Conservation (phyloP, 805 yeast genomes). For the Lipomyces lipofer region DNA sequence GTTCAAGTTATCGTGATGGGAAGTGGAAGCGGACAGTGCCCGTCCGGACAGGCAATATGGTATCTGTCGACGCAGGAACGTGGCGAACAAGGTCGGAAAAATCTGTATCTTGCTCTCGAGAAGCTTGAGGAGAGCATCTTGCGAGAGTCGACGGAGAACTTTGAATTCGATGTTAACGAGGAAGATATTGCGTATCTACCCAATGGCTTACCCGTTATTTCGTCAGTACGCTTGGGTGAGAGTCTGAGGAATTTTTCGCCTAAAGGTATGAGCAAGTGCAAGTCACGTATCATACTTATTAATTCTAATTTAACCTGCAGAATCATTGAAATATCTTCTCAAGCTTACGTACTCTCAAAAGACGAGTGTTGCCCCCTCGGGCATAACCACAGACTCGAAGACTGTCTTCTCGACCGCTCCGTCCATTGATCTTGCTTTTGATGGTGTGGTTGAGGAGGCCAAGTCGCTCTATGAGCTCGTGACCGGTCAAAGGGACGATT, state of each 20-base stretch:
- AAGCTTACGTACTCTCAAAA: slow-evolving; percentile 27
- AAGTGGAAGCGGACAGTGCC: slow-evolving; percentile 83
- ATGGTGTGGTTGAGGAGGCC: slow-evolving; percentile 83
- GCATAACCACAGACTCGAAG: slow-evolving; percentile 35
- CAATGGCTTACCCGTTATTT: slow-evolving; percentile 67
- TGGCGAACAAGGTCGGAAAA: slow-evolving; percentile 67
- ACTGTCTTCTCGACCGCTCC: slow-evolving; percentile 59
- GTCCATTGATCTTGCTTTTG: slow-evolving; percentile 83
- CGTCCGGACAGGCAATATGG: slow-evolving; percentile 87
- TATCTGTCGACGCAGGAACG: slow-evolving; percentile 74
- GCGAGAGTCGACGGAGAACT: slow-evolving; percentile 69
- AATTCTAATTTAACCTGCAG: background rate
- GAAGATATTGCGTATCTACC: slow-evolving; percentile 55
- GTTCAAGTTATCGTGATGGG: slow-evolving; percentile 89
- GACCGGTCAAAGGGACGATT: slow-evolving; percentile 93
- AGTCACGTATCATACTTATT: background rate
- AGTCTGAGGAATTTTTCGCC: slow-evolving; percentile 84
- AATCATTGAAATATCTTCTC: slow-evolving; percentile 26
- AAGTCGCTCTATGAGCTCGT: slow-evolving; percentile 70
- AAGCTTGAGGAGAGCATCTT: slow-evolving; percentile 78
- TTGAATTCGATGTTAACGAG: slow-evolving; percentile 55
- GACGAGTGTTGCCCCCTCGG: slow-evolving; percentile 23
- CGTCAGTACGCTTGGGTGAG: slow-evolving; percentile 83
- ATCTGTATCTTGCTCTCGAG: slow-evolving; percentile 74
- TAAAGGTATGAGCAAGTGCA: slow-evolving; percentile 48